Evolutionary conservation across 352 stramenopile genomes (phyloP).

Genomic region (Phytopythium litorale): DNA sequence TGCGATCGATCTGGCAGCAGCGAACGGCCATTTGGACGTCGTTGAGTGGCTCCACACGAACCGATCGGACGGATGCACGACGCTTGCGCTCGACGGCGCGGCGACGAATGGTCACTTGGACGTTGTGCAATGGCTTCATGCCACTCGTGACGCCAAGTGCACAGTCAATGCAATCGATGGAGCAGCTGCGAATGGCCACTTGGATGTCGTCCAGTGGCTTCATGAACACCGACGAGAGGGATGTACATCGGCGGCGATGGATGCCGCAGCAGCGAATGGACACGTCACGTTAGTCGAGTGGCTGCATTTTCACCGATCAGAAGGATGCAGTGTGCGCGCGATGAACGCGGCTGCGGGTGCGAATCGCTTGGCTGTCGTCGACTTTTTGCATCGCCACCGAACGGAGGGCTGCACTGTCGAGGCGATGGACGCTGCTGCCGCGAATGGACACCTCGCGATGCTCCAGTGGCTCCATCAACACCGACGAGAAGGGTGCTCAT

Average conservation of each 20-base stretch:
- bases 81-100: conserved; percentile 34
- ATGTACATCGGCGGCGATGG: conserved; percentile 32
- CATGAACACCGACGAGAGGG: conserved; percentile 23
- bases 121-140: conserved; percentile 29
- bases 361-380: conserved; percentile 25
- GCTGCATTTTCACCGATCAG: conserved; percentile 23
- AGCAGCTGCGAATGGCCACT: conserved; percentile 21
- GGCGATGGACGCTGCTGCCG: conserved; percentile 25
- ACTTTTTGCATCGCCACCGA: conserved; percentile 30
- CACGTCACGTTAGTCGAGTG: conserved; percentile 28
- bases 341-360: conserved; percentile 21
- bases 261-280: conserved; percentile 23
- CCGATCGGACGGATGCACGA: conserved; percentile 16
- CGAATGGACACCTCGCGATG: conserved; percentile 28
- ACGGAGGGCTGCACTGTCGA: conserved; percentile 25
- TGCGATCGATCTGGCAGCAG: conserved; percentile 20
- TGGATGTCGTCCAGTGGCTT: conserved; percentile 23
- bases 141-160: conserved; percentile 12
- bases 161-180: conserved; percentile 24
- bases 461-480: conserved; percentile 21
- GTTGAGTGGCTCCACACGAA: conserved; percentile 24
- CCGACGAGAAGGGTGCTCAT: conserved; percentile 5
- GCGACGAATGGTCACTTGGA: conserved; percentile 33
- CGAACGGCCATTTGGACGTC: conserved; percentile 18
- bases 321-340: conserved; percentile 23